Base-by-base conservation (phyloP, 306 rosid species). In the Begonia masoniana region DNA sequence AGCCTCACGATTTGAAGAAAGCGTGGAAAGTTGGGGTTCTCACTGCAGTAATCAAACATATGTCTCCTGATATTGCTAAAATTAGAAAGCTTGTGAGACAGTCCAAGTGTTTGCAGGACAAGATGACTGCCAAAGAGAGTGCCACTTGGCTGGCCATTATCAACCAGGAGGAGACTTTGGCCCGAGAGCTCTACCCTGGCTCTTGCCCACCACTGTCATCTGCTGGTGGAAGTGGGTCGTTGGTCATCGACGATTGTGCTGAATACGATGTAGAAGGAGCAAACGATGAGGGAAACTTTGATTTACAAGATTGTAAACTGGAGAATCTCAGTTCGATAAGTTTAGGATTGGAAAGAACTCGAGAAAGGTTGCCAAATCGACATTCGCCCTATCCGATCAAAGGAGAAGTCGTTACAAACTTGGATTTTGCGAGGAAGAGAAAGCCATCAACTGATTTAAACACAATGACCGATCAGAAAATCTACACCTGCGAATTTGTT, bases 51-150 rank as follows among this genome's bases (percentile, higher is more conserved):
- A 83, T 87, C 59, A 87, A 87, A 65, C 96, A 87, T 51, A 87
- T 87, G 71, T 87, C 94, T n/a, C 96, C 94, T 26, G 81, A 87
- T 64, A 79, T 87, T 13, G 77, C 89, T 57, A 83, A 78, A 74
- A 87, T 87, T 47, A 82, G 87, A 52, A 87, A 83, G 83, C 94
- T 87, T 9, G 94, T 87, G 24, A 75, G 91, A 61, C 96, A 83
- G 53, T 87, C 96, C 3, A 83, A 81, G 55, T 83, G 94, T 60
- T 74, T 87, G 67, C 96, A 87, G 61, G 96, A 87, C 62, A 87
- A 83, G 58, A 87, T 87, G 96, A 83, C 96, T 0, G 96, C 96
- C 1, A 87, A 81, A 79, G 96, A 87, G 68, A 87, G 91, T 43
- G 81, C 91, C 0, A 84, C 91, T 2, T 87, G 94, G 96, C 91